Evolutionary conservation across 2,329 filamentous ascomycete species (phyloP), one percentile per base, ranked within the genome.

Genomic region (Exophiala xenobiotica): DNA sequence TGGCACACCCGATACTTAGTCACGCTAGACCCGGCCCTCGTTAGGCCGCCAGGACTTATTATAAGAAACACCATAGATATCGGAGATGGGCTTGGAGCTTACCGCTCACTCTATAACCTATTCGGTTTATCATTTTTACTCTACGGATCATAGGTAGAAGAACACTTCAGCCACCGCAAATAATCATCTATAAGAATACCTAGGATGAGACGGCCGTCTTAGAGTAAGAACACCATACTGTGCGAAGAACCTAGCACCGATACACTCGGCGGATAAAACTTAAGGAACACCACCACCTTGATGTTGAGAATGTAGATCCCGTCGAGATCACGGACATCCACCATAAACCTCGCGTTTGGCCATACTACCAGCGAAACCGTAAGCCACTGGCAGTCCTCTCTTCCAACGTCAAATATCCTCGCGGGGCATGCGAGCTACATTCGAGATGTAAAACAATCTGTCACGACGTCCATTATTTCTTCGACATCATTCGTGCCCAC

Each of bases 291-390:
- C n/a, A n/a, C n/a, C n/a, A n/a, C n/a, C n/a, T n/a, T n/a, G 38
- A 40, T 40, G 8, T n/a, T 23, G 38, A 40, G 23, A 40, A 40
- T 40, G 18, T 40, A n/a, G 38, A 40, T 40, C 38, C 38, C 20
- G 18, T 8, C 38, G 38, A 22, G 18, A 40, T 40, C 38, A 40
- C 20, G 19, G 19, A 40, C 14, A 40, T 40, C 23, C 18, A 22
- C 38, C 3, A 40, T 6, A 40, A 40, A 40, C 31, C 31, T 35
- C 31, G 31, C n/a, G 31, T 16, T 14, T 3, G 31, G 31, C 14
- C n/a, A 35, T 16, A 35, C 3, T 16, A 35, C 12, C 31, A 14
- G 31, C 31, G 31, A 35, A 8, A 14, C 31, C 31, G 31, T 16
- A 35, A 12, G 31, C 11, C 31, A 4, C 31, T 35, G 31, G 31